Conservation (phyloP, 768 basidiomycete genomes). For the Macrocybe gigantea region DNA sequence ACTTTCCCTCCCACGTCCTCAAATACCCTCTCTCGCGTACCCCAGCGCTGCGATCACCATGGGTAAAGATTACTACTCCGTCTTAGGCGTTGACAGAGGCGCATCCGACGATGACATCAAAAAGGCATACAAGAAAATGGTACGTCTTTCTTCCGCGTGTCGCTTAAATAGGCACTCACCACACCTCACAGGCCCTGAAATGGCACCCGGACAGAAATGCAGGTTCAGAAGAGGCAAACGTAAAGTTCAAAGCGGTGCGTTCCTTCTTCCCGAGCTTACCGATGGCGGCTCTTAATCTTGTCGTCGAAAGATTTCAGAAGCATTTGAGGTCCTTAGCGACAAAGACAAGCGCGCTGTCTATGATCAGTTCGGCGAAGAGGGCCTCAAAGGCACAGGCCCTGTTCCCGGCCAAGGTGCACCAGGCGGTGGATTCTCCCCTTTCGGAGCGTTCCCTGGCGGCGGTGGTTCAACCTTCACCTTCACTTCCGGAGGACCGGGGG, state of each 20-base stretch:
- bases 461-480: constrained; percentile 42
- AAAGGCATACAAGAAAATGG: constrained; percentile 94
- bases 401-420: constrained; percentile 44
- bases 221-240: constrained; percentile 78
- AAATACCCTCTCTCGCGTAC: constrained; percentile 4
- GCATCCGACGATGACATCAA: constrained; percentile 88
- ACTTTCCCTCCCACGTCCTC: not conserved
- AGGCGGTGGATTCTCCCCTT: constrained; percentile 27
- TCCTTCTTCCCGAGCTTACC: too few relatives aligned
- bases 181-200: constrained; percentile 60
- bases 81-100: constrained; percentile 64
- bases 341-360: constrained; percentile 80
- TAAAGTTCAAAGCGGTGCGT: constrained; percentile 87
- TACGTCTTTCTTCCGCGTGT: constrained; percentile 19
- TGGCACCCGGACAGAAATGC: constrained; percentile 93
- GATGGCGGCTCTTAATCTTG: not conserved
- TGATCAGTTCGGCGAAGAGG: constrained; percentile 94
- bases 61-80: constrained; percentile 88
- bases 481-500: constrained; percentile 40
- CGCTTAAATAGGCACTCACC: not conserved
- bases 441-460: constrained; percentile 37
- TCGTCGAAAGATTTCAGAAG: constrained; percentile 75
- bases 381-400: constrained; percentile 69
- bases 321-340: constrained; percentile 92
- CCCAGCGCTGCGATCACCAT: constrained; percentile 28